A percentile compares a stretch with the other conserved stretches of the same genome.
Conservation (phyloP, 306 rosid species). For the Luffa acutangula region DNA sequence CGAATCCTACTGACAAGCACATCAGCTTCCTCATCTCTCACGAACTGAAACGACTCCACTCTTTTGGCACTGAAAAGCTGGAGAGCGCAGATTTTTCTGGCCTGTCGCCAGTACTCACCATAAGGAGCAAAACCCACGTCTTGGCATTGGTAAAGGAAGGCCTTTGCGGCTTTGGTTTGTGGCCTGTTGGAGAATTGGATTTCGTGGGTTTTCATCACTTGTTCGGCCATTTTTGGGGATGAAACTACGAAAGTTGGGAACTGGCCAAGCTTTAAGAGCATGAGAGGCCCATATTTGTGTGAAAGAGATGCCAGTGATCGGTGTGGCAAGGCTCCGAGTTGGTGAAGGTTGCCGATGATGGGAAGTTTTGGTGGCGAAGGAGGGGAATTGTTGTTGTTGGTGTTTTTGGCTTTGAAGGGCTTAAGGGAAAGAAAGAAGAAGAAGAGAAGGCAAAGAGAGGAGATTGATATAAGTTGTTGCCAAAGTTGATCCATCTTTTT, state of each 20-base stretch:
- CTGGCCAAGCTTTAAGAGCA: background rate
- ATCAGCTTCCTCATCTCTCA: background rate
- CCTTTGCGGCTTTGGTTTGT: background rate
- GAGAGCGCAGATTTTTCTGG: background rate
- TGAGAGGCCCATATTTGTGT: background rate
- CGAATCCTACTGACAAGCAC: background rate
- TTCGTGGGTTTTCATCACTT: conserved; percentile 17
- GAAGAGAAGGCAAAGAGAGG: background rate
- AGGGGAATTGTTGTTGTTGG: background rate
- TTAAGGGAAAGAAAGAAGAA: background rate
- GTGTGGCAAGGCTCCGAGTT: conserved; percentile 8
- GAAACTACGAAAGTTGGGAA: conserved; percentile 11
- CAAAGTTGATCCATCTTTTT: too few relatives aligned
- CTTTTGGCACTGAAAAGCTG: background rate
- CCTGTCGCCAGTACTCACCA: conserved; percentile 15
- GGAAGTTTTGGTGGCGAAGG: background rate
- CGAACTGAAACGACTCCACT: background rate
- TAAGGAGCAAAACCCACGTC: conserved; percentile 5
- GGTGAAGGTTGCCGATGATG: conserved; percentile 13
- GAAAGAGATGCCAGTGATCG: conserved; percentile 5
- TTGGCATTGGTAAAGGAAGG: conserved; percentile 4
- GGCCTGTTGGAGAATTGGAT: conserved; percentile 7
- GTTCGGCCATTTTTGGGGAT: conserved; percentile 14
- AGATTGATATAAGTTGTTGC: too few relatives aligned
- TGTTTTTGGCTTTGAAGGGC: background rate